These are phyloP conservation scores for Penicillium sumatraense DNA, from an alignment of 2,329 filamentous ascomycete species.

Conservation along the genomic window DNA sequence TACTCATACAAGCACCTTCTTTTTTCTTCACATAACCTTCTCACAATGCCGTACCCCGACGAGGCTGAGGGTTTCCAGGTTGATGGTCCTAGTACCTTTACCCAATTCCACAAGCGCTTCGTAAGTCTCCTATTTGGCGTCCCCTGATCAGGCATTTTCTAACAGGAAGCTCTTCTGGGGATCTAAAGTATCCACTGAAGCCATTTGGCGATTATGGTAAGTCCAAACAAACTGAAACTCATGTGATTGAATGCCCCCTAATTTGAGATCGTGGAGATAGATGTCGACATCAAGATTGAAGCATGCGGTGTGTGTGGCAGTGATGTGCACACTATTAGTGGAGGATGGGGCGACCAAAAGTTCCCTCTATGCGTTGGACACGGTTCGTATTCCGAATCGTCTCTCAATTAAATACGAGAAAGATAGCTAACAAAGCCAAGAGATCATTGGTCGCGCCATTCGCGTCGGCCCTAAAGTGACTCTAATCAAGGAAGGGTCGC, in stretches of 20 bases:
- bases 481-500: conserved; percentile 63
- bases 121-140: conserved; percentile 41
- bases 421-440: conserved; percentile 36
- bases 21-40: conserved; percentile 9
- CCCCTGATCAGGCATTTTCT: not conserved
- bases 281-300: conserved; percentile 86
- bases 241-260: not conserved
- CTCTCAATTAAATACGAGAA: not conserved
- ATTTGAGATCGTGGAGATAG: conserved; percentile 37
- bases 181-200: conserved; percentile 74
- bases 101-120: conserved; percentile 60
- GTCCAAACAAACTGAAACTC: not conserved
- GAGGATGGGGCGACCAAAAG: conserved; percentile 56
- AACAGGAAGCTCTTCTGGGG: not conserved
- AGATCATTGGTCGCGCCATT: conserved; percentile 72
- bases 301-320: conserved; percentile 77
- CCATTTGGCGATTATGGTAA: conserved; percentile 74
- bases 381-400: conserved; percentile 33
- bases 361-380: conserved; percentile 60
- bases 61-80: conserved; percentile 54
- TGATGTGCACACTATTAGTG: conserved; percentile 71
- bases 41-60: conserved; percentile 51
- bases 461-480: conserved; percentile 70
- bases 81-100: conserved; percentile 67
- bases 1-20: not conserved